Percentiles rank a stretch among this genome's conserved stretches.
These are phyloP conservation scores for Candida maesae DNA, from an alignment of 805 yeast genomes.

Conservation along the genomic window DNA sequence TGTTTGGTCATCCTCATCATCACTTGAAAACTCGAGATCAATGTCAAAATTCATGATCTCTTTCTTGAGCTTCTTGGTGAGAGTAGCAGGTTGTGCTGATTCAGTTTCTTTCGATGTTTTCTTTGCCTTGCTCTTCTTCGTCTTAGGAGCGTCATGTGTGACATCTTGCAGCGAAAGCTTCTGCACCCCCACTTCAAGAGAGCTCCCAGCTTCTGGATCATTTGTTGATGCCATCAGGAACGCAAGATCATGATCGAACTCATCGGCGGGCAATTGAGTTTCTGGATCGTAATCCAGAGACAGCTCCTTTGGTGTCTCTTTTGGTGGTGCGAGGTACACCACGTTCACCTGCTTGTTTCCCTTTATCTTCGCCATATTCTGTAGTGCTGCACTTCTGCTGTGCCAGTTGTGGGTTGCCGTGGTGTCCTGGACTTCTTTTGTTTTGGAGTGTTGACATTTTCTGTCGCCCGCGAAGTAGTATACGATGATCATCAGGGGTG, in stretches of 20 bases:
- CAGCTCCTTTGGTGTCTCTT: not conserved
- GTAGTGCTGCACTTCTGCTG: not conserved
- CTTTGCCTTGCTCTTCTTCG: not conserved
- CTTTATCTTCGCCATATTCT: conserved; percentile 14
- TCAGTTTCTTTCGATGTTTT: not conserved
- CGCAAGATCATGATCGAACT: conserved; percentile 19
- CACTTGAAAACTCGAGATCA: conserved; percentile 14
- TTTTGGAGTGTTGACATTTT: too few species aligned
- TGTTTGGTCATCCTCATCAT: conserved; percentile 3
- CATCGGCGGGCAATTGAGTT: conserved; percentile 15
- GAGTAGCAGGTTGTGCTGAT: not conserved
- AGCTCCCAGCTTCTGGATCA: too few species aligned
- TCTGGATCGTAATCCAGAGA: conserved; percentile 15
- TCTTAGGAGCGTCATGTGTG: not conserved
- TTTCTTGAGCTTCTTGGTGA: conserved; percentile 12
- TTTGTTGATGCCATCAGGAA: conserved; percentile 12
- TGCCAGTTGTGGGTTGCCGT: too few species aligned
- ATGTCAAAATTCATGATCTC: conserved; percentile 23
- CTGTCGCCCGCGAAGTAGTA: too few species aligned
- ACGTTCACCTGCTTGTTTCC: not conserved
- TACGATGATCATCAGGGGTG: too few species aligned
- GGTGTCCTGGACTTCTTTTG: too few species aligned
- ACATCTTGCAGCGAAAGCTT: not conserved
- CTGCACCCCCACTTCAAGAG: not conserved
- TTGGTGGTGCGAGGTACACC: conserved; percentile 14